A percentile compares a stretch with the other conserved stretches of the same genome.
phyloP scores from a whole-genome alignment of 305 asterid genomes.

The Fraxinus albicans region DNA sequence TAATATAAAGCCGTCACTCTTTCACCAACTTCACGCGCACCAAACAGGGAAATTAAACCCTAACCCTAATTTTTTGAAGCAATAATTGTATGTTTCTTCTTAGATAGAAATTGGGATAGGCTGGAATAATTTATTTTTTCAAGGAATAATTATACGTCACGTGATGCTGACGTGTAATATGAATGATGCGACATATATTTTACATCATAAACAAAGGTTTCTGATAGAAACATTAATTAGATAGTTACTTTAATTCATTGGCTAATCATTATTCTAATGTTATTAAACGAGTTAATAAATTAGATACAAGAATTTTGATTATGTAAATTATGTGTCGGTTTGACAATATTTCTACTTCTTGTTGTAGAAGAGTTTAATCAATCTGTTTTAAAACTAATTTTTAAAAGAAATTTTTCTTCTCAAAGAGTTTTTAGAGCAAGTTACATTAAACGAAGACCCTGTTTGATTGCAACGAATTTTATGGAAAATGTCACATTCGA shows the following conservation, averaged over 20 bases:
- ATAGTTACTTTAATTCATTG: background rate
- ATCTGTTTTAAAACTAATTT: no score
- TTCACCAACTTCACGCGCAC: slow-evolving; percentile 38
- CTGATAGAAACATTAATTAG: background rate
- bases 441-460: no score
- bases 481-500: no score
- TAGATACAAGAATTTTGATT: background rate
- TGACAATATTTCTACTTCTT: background rate
- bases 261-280: background rate
- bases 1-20: slow-evolving; percentile 48
- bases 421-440: background rate
- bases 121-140: background rate
- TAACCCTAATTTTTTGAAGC: background rate
- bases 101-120: slow-evolving; percentile 18
- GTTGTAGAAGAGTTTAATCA: no score
- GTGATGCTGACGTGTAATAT: slow-evolving; percentile 19
- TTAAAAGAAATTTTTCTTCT: no score
- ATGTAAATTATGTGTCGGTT: background rate
- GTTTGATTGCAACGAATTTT: no score
- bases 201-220: slow-evolving; percentile 18
- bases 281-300: background rate
- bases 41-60: background rate
- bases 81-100: slow-evolving; percentile 15
- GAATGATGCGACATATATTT: slow-evolving; percentile 9
- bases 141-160: slow-evolving; percentile 19